Base-by-base conservation (phyloP, 139 green algal genomes). In the Auxenochlorella pyrenoidosa region DNA sequence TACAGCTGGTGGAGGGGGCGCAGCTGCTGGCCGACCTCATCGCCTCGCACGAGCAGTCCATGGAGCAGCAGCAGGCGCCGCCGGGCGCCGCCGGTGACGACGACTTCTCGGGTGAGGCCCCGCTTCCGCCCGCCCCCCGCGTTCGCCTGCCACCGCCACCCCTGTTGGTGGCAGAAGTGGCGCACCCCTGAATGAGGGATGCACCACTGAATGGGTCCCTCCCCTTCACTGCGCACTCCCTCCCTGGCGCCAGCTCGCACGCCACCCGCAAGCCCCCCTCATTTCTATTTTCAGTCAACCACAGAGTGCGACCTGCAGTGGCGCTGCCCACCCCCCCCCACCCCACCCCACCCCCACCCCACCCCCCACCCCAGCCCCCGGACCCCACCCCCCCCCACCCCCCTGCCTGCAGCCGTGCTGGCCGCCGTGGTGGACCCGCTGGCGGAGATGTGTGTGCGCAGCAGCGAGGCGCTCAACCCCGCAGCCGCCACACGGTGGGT, bases 401-500 rank as follows among this genome's bases (percentile, higher is more conserved):
- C 21, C 75, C n/a, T 82, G 44, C 30, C 75, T 30, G 78, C 34
- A 30, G 72, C 89, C 15, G 85, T 97, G 66, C 88, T 98, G 71
- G 81, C 79, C 4, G 92, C 94, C 1, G 82, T 96, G 40, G 60
- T 97, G 40, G 93, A 97, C 58, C 95, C 96, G 16, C 85, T 98
- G 38, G n/a, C 96, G 24, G 92, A 96, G 60, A 93, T 92, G 83
- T 94, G 91, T 68, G 75, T 90, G 36, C 89, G 87, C 75, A 88
- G 71, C 63, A 89, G 93, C 21, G 93, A 94, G 79, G 85, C 90
- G 5, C 92, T 96, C 24, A 91, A 86, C 43, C 87, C 91, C 0
- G 77, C 91, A 36, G 89, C 90, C 30, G 85, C 93, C 22, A 88
- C 89, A 0, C 85, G 93, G 84, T 89, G 58, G 8, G 77, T 2